Conservation (phyloP, 2,329 filamentous ascomycete genomes). For the Chaetomiaceae sp. region DNA sequence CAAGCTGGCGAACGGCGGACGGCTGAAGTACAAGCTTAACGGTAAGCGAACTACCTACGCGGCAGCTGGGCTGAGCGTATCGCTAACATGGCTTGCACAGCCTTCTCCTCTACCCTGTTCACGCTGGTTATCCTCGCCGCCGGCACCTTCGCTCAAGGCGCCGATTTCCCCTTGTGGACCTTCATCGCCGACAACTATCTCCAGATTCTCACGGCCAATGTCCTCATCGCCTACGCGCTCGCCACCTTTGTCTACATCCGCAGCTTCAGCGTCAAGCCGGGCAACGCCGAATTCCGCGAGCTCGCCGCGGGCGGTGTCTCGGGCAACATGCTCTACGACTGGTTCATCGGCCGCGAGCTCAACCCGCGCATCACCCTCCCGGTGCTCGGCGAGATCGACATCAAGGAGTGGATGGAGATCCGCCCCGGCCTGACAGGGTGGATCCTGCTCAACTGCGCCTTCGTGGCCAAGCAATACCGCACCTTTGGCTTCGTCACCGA, state of each 20-base stretch:
- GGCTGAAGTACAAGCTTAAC: constrained; percentile 78
- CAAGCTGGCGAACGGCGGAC: constrained; percentile 63
- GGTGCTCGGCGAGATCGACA: constrained; percentile 77
- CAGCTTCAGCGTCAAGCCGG: constrained; percentile 77
- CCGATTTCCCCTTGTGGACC: constrained; percentile 82
- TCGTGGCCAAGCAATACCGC: constrained; percentile 82
- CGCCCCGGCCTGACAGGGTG: constrained; percentile 89
- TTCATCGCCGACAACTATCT: constrained; percentile 90
- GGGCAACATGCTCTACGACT: constrained; percentile 88
- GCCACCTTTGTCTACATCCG: constrained; percentile 75
- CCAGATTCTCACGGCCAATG: constrained; percentile 77
- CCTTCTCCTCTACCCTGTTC: constrained; percentile 68
- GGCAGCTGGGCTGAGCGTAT: neutral
- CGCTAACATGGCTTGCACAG: constrained; percentile 38
- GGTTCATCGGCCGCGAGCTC: constrained; percentile 92
- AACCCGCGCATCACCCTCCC: constrained; percentile 81
- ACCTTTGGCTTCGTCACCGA: constrained; percentile 79
- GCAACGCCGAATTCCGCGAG: constrained; percentile 67
- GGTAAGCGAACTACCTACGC: constrained; percentile 39
- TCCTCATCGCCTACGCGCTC: constrained; percentile 67
- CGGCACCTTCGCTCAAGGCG: constrained; percentile 71
- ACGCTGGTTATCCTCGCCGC: constrained; percentile 67
- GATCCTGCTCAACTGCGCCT: constrained; percentile 79
- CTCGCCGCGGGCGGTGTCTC: constrained; percentile 76
- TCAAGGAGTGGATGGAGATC: constrained; percentile 86